Evolutionary conservation across 2,329 filamentous ascomycete species (phyloP).

Genomic region (Colletotrichum simmondsii): DNA sequence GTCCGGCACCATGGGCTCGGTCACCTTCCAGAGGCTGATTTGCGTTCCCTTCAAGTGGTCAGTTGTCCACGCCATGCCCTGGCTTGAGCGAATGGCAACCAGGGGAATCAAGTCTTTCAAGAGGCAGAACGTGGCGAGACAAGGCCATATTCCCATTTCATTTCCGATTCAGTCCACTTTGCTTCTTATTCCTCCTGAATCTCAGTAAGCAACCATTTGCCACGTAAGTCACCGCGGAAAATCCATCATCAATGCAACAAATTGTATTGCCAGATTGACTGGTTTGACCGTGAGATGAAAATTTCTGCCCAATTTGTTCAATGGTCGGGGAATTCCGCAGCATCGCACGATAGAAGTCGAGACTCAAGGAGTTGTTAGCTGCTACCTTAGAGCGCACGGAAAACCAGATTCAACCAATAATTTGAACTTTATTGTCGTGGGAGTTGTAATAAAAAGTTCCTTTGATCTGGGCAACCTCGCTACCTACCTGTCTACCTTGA

Average conservation of each 20-base stretch:
- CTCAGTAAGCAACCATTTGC: constrained; percentile 10
- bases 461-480: too few relatives aligned
- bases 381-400: too few relatives aligned
- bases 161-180: not conserved
- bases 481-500: too few relatives aligned
- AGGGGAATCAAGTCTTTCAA: too few relatives aligned
- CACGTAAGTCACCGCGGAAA: not conserved
- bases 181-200: not conserved
- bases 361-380: not conserved
- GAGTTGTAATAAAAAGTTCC: too few relatives aligned
- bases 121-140: not conserved
- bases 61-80: not conserved
- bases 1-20: not conserved
- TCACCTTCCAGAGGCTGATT: not conserved
- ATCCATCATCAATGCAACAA: not conserved
- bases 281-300: not conserved
- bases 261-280: too few relatives aligned
- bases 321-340: not conserved
- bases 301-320: not conserved
- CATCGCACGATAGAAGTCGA: not conserved
- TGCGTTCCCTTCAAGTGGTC: not conserved
- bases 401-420: not conserved
- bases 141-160: constrained; percentile 1
- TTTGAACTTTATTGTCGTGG: rapidly evolving
- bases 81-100: not conserved